phyloP scores from a whole-genome alignment of 306 rosid genomes.

The Cicer arietinum region DNA sequence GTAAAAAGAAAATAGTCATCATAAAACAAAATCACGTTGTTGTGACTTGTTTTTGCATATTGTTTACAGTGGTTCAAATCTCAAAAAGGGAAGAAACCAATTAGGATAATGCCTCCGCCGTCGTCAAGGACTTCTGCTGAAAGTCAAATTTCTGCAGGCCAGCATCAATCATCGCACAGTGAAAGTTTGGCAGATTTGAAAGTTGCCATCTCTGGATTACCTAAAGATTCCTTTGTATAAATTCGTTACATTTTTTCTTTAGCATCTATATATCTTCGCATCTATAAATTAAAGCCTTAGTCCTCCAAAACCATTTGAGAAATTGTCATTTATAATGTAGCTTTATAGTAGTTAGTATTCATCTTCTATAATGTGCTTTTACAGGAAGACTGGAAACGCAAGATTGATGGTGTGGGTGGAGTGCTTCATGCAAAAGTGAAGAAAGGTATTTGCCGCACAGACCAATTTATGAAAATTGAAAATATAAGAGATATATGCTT shows the following conservation, averaged over 20 bases:
- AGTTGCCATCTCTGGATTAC: constrained; percentile 72
- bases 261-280: constrained; percentile 1
- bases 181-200: constrained; percentile 72
- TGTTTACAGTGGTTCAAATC: constrained; percentile 91
- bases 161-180: constrained; percentile 57
- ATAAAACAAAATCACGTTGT: constrained; percentile 23
- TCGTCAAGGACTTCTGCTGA: constrained; percentile 55
- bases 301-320: constrained; percentile 17
- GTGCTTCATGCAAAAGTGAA: constrained; percentile 77
- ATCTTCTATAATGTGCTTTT: constrained; percentile 45
- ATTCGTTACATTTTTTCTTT: constrained; percentile 39
- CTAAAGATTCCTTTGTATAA: constrained; percentile 66
- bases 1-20: constrained; percentile 15
- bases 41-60: constrained; percentile 40
- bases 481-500: not conserved
- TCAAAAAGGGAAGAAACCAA: constrained; percentile 76
- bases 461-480: constrained; percentile 30
- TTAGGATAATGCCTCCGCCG: constrained; percentile 67
- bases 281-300: not conserved
- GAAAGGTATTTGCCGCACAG: constrained; percentile 63
- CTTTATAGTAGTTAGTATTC: constrained; percentile 39
- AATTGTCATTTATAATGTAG: constrained; percentile 33
- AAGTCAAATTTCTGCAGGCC: constrained; percentile 53
- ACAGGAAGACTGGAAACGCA: constrained; percentile 78
- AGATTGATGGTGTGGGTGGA: constrained; percentile 72